Percentiles rank a stretch among this genome's conserved stretches.
phyloP scores from a whole-genome alignment of 495 filamentous ascomycete genomes.

The Pyrenopolyporus hunteri region DNA sequence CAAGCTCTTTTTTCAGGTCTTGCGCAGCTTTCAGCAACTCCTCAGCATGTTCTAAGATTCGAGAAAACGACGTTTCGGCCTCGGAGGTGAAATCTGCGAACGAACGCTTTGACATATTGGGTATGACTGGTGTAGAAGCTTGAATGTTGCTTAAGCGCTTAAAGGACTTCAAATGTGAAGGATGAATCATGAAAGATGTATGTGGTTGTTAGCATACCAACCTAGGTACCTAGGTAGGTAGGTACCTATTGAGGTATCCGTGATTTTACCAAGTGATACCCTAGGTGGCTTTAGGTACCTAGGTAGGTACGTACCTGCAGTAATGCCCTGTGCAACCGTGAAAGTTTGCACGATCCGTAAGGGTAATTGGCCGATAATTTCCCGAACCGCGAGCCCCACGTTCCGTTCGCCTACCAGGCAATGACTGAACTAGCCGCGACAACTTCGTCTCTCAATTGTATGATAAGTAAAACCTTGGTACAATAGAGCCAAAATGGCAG shows the following conservation, averaged over 20 bases:
- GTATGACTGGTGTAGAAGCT: no score
- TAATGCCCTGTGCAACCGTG: slow-evolving; percentile 1
- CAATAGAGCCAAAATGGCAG: slow-evolving; percentile 61
- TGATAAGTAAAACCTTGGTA: slow-evolving; percentile 5
- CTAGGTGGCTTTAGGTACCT: neutral
- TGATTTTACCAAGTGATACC: neutral
- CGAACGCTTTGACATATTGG: slow-evolving; percentile 41
- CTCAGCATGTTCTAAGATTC: slow-evolving; percentile 42
- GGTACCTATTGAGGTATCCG: no score
- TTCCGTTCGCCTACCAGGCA: no score
- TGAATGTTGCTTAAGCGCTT: neutral
- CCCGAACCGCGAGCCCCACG: slow-evolving; percentile 5
- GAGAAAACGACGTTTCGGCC: slow-evolving; percentile 10
- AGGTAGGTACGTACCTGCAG: neutral
- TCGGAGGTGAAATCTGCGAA: slow-evolving; percentile 30
- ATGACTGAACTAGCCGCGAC: slow-evolving; percentile 2
- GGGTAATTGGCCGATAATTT: slow-evolving; percentile 6
- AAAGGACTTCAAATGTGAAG: no score
- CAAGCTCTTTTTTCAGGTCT: slow-evolving; percentile 39
- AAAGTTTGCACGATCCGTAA: neutral
- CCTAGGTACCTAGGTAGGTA: slow-evolving; percentile 1
- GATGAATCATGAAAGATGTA: no score
- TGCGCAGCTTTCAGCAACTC: slow-evolving; percentile 39
- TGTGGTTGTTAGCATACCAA: no score
- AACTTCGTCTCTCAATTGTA: slow-evolving; percentile 9